Evolutionary conservation across 2,329 filamentous ascomycete genomes (phyloP).

Genomic region (Colletotrichum limetticola): DNA sequence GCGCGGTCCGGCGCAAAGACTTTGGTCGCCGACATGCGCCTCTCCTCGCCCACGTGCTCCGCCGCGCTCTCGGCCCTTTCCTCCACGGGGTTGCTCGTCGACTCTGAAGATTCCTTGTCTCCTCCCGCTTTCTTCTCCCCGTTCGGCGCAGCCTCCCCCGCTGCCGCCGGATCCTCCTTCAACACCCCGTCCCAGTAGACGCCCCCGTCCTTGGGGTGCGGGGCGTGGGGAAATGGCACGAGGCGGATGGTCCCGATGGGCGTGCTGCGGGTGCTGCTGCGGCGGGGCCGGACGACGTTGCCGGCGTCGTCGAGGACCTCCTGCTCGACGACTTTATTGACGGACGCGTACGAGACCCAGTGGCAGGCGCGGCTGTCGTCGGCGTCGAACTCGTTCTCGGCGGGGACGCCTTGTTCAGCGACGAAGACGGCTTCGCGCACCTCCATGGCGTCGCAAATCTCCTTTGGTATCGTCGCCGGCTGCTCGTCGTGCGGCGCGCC

Average conservation of each 20-base stretch:
- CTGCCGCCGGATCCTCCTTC: slow-evolving; percentile 37
- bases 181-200: slow-evolving; percentile 59
- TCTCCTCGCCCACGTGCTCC: slow-evolving; percentile 35
- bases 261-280: slow-evolving; percentile 54
- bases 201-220: slow-evolving; percentile 67
- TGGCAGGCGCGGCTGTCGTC: slow-evolving; percentile 86
- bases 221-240: slow-evolving; percentile 81
- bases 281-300: slow-evolving; percentile 52
- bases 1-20: slow-evolving; percentile 48
- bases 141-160: slow-evolving; percentile 27
- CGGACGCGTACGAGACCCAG: slow-evolving; percentile 84
- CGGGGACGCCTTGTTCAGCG: slow-evolving; percentile 65
- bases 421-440: slow-evolving; percentile 72
- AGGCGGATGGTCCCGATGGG: slow-evolving; percentile 83
- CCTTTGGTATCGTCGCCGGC: slow-evolving; percentile 55
- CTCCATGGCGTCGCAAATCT: slow-evolving; percentile 73
- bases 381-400: slow-evolving; percentile 80
- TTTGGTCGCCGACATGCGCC: background rate
- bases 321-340: slow-evolving; percentile 57
- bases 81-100: background rate
- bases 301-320: slow-evolving; percentile 57
- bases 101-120: slow-evolving; percentile 17
- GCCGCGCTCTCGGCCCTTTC: slow-evolving; percentile 36
- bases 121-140: slow-evolving; percentile 36
- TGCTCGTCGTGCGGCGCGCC: slow-evolving; percentile 55